phyloP scores from a whole-genome alignment of 2,329 filamentous ascomycete genomes.

The Parafenestella ontariensis region DNA sequence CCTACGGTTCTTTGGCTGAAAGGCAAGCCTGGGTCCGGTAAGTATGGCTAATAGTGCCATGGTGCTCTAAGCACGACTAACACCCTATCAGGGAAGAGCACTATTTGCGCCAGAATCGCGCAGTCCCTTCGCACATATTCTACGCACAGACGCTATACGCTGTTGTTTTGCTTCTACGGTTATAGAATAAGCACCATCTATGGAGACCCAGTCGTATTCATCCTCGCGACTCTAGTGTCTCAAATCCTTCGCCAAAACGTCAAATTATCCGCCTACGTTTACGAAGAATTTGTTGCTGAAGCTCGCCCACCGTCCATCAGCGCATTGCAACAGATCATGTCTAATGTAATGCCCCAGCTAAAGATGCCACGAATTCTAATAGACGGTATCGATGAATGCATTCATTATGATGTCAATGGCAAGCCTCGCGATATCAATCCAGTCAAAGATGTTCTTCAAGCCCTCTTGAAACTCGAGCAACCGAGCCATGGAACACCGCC shows the following conservation, averaged over 20 bases:
- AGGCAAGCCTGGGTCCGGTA: slow-evolving; percentile 29
- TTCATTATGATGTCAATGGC: not conserved
- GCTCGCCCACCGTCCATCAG: not conserved
- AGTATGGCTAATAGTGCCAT: not conserved
- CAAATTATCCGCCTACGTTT: slow-evolving; percentile 5
- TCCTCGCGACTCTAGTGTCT: slow-evolving; percentile 5
- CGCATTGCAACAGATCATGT: not conserved
- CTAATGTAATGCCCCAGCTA: not conserved
- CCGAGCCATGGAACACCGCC: not conserved
- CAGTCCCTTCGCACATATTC: slow-evolving; percentile 1
- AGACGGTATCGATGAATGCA: slow-evolving; percentile 5
- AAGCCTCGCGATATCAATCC: not conserved
- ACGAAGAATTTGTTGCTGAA: slow-evolving; percentile 12
- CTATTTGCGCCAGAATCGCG: not conserved
- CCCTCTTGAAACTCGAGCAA: not conserved
- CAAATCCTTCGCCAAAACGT: slow-evolving; percentile 7
- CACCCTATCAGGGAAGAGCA: not conserved
- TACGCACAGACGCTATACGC: not conserved
- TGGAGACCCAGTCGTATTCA: slow-evolving; percentile 1
- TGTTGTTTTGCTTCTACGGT: slow-evolving; percentile 7
- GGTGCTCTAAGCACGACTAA: not conserved
- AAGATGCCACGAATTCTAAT: slow-evolving; percentile 2
- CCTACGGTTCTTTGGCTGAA: slow-evolving; percentile 23
- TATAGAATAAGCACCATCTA: slow-evolving; percentile 1
- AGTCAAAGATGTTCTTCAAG: not conserved